phyloP scores from a whole-genome alignment of 352 stramenopile species.

The Phytophthora sojae region DNA sequence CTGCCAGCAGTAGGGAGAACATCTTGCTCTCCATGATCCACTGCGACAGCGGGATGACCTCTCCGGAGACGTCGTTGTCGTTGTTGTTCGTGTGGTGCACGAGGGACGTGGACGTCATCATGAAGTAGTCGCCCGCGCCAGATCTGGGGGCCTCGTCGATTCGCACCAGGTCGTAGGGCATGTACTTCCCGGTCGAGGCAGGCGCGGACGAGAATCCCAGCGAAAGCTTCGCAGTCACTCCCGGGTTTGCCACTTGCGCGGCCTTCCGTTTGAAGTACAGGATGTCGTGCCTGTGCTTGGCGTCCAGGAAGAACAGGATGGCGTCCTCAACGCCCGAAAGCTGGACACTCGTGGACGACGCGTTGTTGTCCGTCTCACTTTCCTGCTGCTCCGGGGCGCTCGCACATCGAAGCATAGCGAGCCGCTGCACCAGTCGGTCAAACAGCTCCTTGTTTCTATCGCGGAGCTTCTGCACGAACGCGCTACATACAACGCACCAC shows the following conservation, averaged over 20 bases:
- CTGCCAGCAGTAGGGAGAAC: conserved; percentile 73
- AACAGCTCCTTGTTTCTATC: conserved; percentile 50
- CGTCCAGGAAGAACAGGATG: conserved; percentile 72
- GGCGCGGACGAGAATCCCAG: conserved; percentile 38
- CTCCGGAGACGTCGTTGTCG: conserved; percentile 45
- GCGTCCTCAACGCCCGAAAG: conserved; percentile 65
- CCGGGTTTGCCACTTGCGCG: conserved; percentile 7
- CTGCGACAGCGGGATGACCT: conserved; percentile 68
- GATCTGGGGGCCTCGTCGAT: conserved; percentile 39
- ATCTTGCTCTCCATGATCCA: conserved; percentile 83
- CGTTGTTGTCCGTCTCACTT: conserved; percentile 12
- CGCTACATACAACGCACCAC: conserved; percentile 20
- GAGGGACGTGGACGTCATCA: conserved; percentile 67
- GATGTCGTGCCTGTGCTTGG: conserved; percentile 75
- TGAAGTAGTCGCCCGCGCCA: conserved; percentile 65
- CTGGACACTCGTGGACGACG: conserved; percentile 4
- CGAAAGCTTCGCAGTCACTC: conserved; percentile 26
- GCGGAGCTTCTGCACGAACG: conserved; percentile 39
- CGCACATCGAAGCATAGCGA: conserved; percentile 32
- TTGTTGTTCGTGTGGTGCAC: conserved; percentile 63
- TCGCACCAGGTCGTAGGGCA: conserved; percentile 70
- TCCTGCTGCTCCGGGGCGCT: neutral
- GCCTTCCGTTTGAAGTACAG: conserved; percentile 67
- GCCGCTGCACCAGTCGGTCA: conserved; percentile 42
- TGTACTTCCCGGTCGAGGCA: conserved; percentile 34